A percentile compares a stretch with the other conserved stretches of the same genome.
phyloP scores from a whole-genome alignment of 1,284 basidiomycete species.

The Sanghuangporus sanghuang region DNA sequence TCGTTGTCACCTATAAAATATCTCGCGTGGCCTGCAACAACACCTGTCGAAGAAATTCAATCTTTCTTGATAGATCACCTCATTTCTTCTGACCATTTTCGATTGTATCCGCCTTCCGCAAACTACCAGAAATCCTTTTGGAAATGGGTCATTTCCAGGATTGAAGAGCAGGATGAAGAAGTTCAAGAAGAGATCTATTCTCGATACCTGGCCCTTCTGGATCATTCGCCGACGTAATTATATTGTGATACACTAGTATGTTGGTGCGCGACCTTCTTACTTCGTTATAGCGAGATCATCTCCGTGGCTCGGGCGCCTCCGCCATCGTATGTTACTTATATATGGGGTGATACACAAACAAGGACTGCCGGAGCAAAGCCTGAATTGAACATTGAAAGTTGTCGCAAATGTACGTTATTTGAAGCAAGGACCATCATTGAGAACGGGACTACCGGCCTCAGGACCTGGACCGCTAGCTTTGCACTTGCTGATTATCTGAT shows the following conservation, averaged over 20 bases:
- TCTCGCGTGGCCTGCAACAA: conserved; percentile 34
- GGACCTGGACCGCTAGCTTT: conserved; percentile 72
- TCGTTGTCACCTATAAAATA: conserved; percentile 41
- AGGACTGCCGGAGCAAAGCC: conserved; percentile 21
- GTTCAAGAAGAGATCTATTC: conserved; percentile 61
- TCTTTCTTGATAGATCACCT: conserved; percentile 48
- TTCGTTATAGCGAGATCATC: conserved; percentile 15
- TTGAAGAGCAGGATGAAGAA: conserved; percentile 51
- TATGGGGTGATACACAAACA: conserved; percentile 37
- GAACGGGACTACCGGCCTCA: conserved; percentile 68
- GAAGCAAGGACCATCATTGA: conserved; percentile 71
- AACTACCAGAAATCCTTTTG: conserved; percentile 62
- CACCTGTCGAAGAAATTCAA: conserved; percentile 37
- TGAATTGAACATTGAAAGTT: conserved; percentile 30
- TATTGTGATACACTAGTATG: conserved; percentile 15
- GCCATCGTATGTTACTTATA: conserved; percentile 60
- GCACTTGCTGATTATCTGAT: conserved; percentile 61
- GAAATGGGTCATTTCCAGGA: conserved; percentile 57
- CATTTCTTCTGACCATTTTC: conserved; percentile 46
- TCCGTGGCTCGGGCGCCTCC: conserved; percentile 34
- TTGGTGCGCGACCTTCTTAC: not conserved
- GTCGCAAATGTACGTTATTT: conserved; percentile 43
- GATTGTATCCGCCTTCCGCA: conserved; percentile 51
- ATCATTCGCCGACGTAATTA: conserved; percentile 31
- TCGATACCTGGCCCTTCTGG: conserved; percentile 45